Evolutionary conservation across 2,329 filamentous ascomycete species (phyloP).

Genomic region (Fusarium musae): DNA sequence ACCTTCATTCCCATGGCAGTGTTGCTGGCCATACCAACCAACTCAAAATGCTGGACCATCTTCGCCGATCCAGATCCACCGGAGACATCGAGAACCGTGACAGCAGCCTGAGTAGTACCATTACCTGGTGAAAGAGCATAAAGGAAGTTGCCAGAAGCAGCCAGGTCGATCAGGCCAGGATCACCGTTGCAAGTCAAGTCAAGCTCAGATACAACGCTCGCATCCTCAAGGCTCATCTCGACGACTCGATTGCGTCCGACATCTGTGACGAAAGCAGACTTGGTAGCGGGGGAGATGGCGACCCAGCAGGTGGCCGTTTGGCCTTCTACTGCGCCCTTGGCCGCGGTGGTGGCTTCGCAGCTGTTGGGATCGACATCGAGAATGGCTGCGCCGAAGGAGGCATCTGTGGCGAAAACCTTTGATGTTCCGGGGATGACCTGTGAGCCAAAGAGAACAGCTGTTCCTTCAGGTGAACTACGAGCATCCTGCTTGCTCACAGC

Average conservation of each 20-base stretch:
- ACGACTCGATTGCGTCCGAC: conserved; percentile 63
- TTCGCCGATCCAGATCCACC: conserved; percentile 31
- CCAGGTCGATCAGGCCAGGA: conserved; percentile 66
- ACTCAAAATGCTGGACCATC: conserved; percentile 48
- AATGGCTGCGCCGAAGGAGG: conserved; percentile 66
- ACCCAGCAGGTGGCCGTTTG: conserved; percentile 70
- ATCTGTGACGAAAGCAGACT: conserved; percentile 69
- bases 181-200: conserved; percentile 59
- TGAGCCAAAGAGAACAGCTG: conserved; percentile 67
- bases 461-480: conserved; percentile 62
- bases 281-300: conserved; percentile 58
- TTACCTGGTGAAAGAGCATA: conserved; percentile 68
- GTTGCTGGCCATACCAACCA: conserved; percentile 33
- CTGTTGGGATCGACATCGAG: conserved; percentile 54
- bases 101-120: conserved; percentile 51
- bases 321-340: conserved; percentile 56
- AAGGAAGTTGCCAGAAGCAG: conserved; percentile 62
- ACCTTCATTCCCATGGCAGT: conserved; percentile 24
- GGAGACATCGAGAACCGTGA: conserved; percentile 52
- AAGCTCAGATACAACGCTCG: conserved; percentile 56
- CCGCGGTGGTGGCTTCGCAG: conserved; percentile 48
- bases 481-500: conserved; percentile 42
- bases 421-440: conserved; percentile 55
- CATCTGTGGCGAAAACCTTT: conserved; percentile 66
- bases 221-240: conserved; percentile 64